Percentiles rank a stretch among this genome's conserved stretches.
phyloP scores from a whole-genome alignment of 164 flowering plant species.

The Litsea cubeba region DNA sequence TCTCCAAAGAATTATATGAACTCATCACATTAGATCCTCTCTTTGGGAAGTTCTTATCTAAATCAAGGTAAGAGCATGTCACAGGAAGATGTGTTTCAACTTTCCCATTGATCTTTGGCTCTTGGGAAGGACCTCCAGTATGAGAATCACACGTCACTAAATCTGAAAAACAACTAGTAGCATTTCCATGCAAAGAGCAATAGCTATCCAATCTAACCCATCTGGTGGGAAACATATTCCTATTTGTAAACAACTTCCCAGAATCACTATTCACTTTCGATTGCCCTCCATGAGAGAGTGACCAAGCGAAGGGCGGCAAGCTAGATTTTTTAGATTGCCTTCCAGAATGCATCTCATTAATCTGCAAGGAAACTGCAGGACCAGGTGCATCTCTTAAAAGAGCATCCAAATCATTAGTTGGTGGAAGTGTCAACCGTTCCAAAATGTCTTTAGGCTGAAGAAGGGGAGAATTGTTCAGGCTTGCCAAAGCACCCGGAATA shows the following conservation, averaged over 20 bases:
- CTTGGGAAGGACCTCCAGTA: slow-evolving; percentile 37
- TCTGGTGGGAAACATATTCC: slow-evolving; percentile 53
- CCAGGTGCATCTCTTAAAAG: slow-evolving; percentile 61
- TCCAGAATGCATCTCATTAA: slow-evolving; percentile 38
- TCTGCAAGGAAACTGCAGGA: slow-evolving; percentile 32
- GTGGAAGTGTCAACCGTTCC: slow-evolving; percentile 59
- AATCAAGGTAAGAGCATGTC: slow-evolving; percentile 18
- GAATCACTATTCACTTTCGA: slow-evolving; percentile 50
- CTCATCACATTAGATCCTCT: slow-evolving; percentile 4
- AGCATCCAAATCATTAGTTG: slow-evolving; percentile 60
- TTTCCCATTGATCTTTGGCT: slow-evolving; percentile 12
- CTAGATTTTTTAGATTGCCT: slow-evolving; percentile 39
- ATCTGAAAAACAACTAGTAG: slow-evolving; percentile 27
- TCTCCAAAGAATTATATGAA: slow-evolving; percentile 6
- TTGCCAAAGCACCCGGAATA: slow-evolving; percentile 25
- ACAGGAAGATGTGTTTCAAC: slow-evolving; percentile 19
- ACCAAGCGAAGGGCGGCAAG: slow-evolving; percentile 89
- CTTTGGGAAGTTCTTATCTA: slow-evolving; percentile 27
- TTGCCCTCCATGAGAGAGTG: slow-evolving; percentile 54
- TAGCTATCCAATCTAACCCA: slow-evolving; percentile 56
- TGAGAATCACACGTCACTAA: slow-evolving; percentile 42
- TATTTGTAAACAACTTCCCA: slow-evolving; percentile 41
- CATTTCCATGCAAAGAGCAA: slow-evolving; percentile 28
- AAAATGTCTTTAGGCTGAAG: slow-evolving; percentile 47
- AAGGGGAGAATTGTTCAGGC: slow-evolving; percentile 24